These are phyloP conservation scores for Nakazawaea populi DNA, from an alignment of 805 yeast species.

Conservation along the genomic window DNA sequence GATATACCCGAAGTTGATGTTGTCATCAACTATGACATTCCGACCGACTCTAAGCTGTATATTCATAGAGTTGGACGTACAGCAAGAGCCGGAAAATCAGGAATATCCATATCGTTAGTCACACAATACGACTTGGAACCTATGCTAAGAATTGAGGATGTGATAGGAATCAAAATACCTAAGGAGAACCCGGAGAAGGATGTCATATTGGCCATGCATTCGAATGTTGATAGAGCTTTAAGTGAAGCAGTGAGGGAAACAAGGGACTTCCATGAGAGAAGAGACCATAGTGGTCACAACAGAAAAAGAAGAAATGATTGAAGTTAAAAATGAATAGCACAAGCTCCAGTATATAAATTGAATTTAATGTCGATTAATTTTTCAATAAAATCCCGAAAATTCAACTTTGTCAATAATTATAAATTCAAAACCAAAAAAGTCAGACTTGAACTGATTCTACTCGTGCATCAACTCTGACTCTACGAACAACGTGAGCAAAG, in stretches of 20 bases:
- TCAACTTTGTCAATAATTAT: too few species aligned
- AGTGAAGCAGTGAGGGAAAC: slow-evolving; percentile 83
- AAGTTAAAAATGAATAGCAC: not conserved
- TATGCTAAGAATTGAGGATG: slow-evolving; percentile 83
- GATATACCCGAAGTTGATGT: slow-evolving; percentile 92
- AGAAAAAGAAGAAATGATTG: slow-evolving; percentile 6
- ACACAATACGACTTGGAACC: slow-evolving; percentile 94
- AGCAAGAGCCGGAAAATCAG: slow-evolving; percentile 89
- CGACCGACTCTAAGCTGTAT: slow-evolving; percentile 94
- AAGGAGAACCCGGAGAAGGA: slow-evolving; percentile 77
- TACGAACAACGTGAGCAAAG: not conserved
- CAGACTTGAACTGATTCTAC: too few species aligned
- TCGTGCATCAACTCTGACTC: not conserved
- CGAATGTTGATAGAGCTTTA: slow-evolving; percentile 85
- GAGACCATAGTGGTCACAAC: slow-evolving; percentile 3
- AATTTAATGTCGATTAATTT: too few species aligned
- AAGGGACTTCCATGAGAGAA: slow-evolving; percentile 49
- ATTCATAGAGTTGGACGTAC: slow-evolving; percentile 98
- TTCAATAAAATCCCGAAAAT: too few species aligned
- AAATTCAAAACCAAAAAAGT: too few species aligned
- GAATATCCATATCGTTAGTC: slow-evolving; percentile 79
- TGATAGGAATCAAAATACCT: slow-evolving; percentile 74
- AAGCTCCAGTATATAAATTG: too few species aligned
- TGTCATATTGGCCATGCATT: slow-evolving; percentile 70
- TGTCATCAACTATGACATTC: slow-evolving; percentile 88